Percentiles rank a stretch among this genome's conserved stretches.
These are phyloP conservation scores for Somion occarium DNA, from an alignment of 1,284 basidiomycete species.

Conservation along the genomic window DNA sequence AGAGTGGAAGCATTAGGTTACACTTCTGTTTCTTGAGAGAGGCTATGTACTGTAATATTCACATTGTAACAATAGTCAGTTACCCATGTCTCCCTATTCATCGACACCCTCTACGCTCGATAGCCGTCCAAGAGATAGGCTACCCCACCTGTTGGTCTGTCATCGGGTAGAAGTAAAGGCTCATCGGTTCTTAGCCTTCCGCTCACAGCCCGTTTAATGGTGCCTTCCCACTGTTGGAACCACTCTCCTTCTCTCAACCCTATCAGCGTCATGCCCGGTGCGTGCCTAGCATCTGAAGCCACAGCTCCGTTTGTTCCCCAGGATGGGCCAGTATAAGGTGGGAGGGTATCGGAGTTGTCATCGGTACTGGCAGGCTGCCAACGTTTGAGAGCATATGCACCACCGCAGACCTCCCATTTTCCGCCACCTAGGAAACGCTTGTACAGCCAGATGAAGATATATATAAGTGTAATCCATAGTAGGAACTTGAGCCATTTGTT, in stretches of 20 bases:
- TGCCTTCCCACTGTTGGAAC: constrained; percentile 71
- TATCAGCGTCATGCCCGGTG: constrained; percentile 33
- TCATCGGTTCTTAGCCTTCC: constrained; percentile 23
- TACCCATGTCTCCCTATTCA: no score
- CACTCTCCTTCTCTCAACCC: constrained; percentile 71
- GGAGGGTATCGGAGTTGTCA: constrained; percentile 12
- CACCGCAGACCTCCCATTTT: constrained; percentile 63
- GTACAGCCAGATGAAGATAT: constrained; percentile 72
- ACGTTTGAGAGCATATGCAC: constrained; percentile 59
- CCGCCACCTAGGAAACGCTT: constrained; percentile 64
- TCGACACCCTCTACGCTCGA: neutral
- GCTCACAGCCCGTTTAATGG: constrained; percentile 38
- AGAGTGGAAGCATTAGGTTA: neutral
- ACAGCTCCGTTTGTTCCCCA: constrained; percentile 10
- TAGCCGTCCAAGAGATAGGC: constrained; percentile 31
- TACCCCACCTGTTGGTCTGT: constrained; percentile 7
- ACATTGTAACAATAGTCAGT: no score
- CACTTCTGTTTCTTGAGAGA: no score
- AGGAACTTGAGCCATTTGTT: constrained; percentile 64
- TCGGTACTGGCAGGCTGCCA: constrained; percentile 31
- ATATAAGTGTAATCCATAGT: constrained; percentile 59
- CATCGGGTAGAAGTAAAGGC: constrained; percentile 24
- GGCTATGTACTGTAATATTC: no score
- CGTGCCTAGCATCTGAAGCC: constrained; percentile 18
- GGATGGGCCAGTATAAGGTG: constrained; percentile 16